phyloP scores from a whole-genome alignment of 495 filamentous ascomycete species.

The Baudoinia panamericana region DNA sequence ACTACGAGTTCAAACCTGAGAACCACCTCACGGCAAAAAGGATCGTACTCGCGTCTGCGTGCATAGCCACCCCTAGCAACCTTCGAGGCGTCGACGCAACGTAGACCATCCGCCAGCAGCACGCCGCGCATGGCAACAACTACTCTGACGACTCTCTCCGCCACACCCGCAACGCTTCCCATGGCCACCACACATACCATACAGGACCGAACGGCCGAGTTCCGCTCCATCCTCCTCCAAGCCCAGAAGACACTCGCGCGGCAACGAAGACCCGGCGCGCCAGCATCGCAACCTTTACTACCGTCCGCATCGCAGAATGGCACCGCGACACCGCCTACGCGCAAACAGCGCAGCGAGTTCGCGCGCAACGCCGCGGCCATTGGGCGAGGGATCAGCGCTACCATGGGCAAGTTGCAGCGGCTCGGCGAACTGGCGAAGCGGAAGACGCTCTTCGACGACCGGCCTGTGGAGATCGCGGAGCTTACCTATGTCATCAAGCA shows the following conservation, averaged over 20 bases:
- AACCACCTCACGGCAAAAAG: too few relatives aligned
- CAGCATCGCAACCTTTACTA: conserved; percentile 59
- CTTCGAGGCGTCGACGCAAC: too few relatives aligned
- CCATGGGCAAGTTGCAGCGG: conserved; percentile 87
- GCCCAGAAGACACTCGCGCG: conserved; percentile 41
- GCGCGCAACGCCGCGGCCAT: conserved; percentile 81
- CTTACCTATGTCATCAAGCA: conserved; percentile 96
- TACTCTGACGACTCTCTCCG: too few relatives aligned
- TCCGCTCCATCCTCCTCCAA: conserved; percentile 74
- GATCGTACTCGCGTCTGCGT: too few relatives aligned
- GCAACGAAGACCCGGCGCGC: conserved; percentile 38
- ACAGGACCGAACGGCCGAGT: conserved; percentile 93
- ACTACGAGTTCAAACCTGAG: too few relatives aligned
- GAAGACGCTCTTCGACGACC: conserved; percentile 93
- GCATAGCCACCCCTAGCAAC: too few relatives aligned
- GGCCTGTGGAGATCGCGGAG: conserved; percentile 91
- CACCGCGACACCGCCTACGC: conserved; percentile 29
- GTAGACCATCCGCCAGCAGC: too few relatives aligned
- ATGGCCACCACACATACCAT: conserved; percentile 67
- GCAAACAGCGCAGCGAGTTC: conserved; percentile 58
- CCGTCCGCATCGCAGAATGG: conserved; percentile 62
- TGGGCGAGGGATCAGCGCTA: conserved; percentile 70
- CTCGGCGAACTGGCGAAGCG: conserved; percentile 87
- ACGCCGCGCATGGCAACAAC: too few relatives aligned
- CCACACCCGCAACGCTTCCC: conserved; percentile 14